Base-by-base conservation (phyloP, 2,329 filamentous ascomycete species). In the Escovopsis sp. region DNA sequence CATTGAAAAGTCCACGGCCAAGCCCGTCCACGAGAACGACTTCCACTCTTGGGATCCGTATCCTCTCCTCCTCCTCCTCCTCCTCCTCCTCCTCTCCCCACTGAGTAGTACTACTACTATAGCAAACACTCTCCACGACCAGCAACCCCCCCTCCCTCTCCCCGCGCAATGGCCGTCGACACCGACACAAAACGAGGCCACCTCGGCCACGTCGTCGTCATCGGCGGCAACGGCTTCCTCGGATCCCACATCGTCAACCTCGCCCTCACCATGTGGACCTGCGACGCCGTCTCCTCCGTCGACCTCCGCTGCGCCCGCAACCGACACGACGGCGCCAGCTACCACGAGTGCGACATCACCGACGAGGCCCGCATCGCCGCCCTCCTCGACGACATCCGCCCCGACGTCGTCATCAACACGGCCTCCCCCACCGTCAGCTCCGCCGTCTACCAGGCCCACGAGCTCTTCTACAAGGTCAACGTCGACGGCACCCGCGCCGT, bases 401-500 rank as follows among this genome's bases (percentile, higher is more conserved):
- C 88, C 15, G 76, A 86, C 51, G 72, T 92, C 12, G 84, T 98
- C 35, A 79, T 96, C 49, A 88, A 98, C 59, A 93, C 87, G 2
- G 90, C 88, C 15, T 83, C 78, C 25, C 82, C 83, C 27, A 57
- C 66, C 17, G 66, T 63, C 39, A 68, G 71, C 52, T 61, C 70
- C 58, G 56, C 55, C 49, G 49, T 65, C 54, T 58, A 62, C 50
- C 57, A 69, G 50, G 57, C 66, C 48, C 65, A 77, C 43, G 67
- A 70, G 14, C 59, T 83, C 26, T 79, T 90, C 54, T 72, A 73
- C 48, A 78, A 76, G 54, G 81, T 96, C 52, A 98, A 96, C 55
- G 78, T 94, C 35, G 78, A 85, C 35, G 88, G 88, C 35, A 94
- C 90, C 12, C 67, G 66, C 44, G 76, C 79, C 44, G 70, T 94